These are phyloP conservation scores for Trichaptum fuscoviolaceum DNA, from an alignment of 768 basidiomycete species.

Conservation along the genomic window DNA sequence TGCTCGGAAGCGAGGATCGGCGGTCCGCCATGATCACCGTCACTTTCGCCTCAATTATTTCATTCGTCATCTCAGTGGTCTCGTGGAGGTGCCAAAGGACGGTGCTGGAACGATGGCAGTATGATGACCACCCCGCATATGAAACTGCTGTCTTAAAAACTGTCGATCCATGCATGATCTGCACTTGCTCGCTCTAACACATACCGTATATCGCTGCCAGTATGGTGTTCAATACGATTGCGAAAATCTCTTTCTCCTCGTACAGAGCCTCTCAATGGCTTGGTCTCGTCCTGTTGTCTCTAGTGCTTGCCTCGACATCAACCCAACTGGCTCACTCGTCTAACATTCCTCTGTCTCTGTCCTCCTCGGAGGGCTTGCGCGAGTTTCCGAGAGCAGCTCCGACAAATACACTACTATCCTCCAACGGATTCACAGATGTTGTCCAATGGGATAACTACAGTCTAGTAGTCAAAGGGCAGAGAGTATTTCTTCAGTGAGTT, in stretches of 20 bases:
- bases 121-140: background rate
- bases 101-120: background rate
- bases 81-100: background rate
- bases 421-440: slow-evolving; percentile 22
- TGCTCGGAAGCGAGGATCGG: background rate
- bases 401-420: background rate
- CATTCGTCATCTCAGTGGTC: background rate
- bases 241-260: background rate
- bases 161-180: background rate
- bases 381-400: background rate
- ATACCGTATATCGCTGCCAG: background rate
- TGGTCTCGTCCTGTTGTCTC: background rate
- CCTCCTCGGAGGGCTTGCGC: background rate
- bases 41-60: background rate
- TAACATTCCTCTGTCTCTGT: background rate
- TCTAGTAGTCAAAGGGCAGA: slow-evolving; percentile 60
- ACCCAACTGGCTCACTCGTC: background rate
- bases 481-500: slow-evolving; percentile 65
- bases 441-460: slow-evolving; percentile 67
- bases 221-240: background rate
- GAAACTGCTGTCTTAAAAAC: background rate
- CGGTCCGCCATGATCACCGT: background rate
- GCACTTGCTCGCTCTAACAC: background rate
- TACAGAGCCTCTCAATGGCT: background rate
- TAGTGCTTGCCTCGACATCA: background rate